A percentile compares a stretch with the other conserved stretches of the same genome.
Conservation (phyloP, 345 rosid species). For the Geranium brycei region DNA sequence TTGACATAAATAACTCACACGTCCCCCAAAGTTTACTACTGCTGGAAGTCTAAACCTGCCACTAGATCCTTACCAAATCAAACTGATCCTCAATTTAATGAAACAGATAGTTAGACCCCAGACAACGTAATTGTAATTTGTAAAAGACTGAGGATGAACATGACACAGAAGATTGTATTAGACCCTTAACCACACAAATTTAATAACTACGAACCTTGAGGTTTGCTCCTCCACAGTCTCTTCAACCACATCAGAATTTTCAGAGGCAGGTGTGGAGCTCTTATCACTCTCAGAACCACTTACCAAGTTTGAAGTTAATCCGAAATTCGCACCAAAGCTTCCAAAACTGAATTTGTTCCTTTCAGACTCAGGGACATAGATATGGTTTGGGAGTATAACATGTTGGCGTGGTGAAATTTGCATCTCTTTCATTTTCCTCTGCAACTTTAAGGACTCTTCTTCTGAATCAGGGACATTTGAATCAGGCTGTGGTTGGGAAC, state of each 20-base stretch:
- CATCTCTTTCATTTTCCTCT: constrained; percentile 58
- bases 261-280: constrained; percentile 51
- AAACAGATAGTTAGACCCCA: too few species aligned
- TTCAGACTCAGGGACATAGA: constrained; percentile 89
- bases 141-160: too few species aligned
- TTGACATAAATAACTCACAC: too few species aligned
- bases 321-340: constrained; percentile 80
- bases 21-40: too few species aligned
- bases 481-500: constrained; percentile 21
- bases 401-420: constrained; percentile 67
- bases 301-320: constrained; percentile 24
- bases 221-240: constrained; percentile 41
- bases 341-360: constrained; percentile 85
- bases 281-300: constrained; percentile 46
- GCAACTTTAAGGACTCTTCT: constrained; percentile 51
- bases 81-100: too few species aligned
- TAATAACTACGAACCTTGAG: constrained; percentile 34
- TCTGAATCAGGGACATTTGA: constrained; percentile 35
- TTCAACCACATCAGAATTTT: constrained; percentile 46
- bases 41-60: background rate
- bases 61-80: too few species aligned
- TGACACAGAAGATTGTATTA: background rate
- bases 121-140: too few species aligned
- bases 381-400: constrained; percentile 84
- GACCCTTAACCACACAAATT: constrained; percentile 2